Base-by-base conservation (phyloP, 2,329 filamentous ascomycete species). In the Calycina herbarum region DNA sequence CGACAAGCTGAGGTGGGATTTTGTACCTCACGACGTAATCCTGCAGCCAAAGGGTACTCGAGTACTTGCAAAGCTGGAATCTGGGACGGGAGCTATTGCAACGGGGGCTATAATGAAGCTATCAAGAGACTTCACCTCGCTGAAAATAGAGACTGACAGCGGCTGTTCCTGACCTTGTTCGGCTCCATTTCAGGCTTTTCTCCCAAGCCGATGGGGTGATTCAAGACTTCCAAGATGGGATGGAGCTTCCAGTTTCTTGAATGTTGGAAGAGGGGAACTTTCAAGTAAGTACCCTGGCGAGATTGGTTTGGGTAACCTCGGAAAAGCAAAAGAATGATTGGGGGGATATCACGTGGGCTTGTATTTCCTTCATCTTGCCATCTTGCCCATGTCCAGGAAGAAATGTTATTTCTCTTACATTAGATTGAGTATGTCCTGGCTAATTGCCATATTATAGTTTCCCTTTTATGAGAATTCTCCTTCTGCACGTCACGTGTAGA, bases 121-220 rank as follows among this genome's bases (percentile, higher is more conserved):
- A 63, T 40, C 45, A 17, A 51, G 60, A n/a, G 38, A 57, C 31
- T 27, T 20, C 6, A 13, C 11, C 35, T 20, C 13, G 56, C 29
- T 17, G n/a, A n/a, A 17, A 40, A 40, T 40, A 40, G 38, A 27
- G 15, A 33, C 35, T 68, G 65, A 65, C 62, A 67, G 64, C 67
- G 67, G 67, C 59, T 68, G 66, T 70, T 66, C 68, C 68, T 70
- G 68, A 54, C 20, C 20, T 11, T 20, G 17, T 27, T 51, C 6
- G 1, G 7, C 11, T 24, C 8, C 20, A 51, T 51, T 51, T 24
- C 45, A 51, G 45, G 48, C 48, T 54, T 54, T 27, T 24, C 8
- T 54, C 48, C 48, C 48, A 27, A 13, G 20, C 5, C 2, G 48
- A 27, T 51, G 20, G 20, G 45, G 45, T 51, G 45, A 11, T 51